Conservation (phyloP, 495 filamentous ascomycete species). For the Penicillium samsonianum region DNA sequence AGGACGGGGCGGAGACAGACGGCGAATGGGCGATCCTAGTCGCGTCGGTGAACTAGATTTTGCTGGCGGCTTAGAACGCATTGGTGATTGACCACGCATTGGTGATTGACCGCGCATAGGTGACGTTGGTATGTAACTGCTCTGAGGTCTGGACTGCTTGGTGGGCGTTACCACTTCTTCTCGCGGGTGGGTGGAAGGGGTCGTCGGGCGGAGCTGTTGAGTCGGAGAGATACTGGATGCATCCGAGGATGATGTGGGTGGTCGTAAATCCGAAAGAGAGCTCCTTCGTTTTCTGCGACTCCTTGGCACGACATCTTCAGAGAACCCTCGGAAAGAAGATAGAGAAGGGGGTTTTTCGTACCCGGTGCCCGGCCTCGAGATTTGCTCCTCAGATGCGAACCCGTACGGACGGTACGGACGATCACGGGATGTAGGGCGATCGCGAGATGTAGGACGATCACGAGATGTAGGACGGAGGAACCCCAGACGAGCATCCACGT, state of each 20-base stretch:
- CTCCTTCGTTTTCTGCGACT: slow-evolving; percentile 79
- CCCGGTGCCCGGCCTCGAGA: slow-evolving; percentile 50
- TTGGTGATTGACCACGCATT: slow-evolving; percentile 22
- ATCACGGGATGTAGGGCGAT: slow-evolving; percentile 45
- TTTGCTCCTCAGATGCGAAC: slow-evolving; percentile 43
- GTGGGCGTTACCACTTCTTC: slow-evolving; percentile 37
- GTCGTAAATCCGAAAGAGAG: slow-evolving; percentile 85
- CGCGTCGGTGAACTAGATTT: slow-evolving; percentile 37
- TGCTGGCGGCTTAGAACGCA: slow-evolving; percentile 33
- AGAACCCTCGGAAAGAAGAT: slow-evolving; percentile 39
- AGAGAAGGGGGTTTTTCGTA: slow-evolving; percentile 42
- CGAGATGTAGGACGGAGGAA: slow-evolving; percentile 65
- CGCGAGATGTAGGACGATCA: slow-evolving; percentile 49
- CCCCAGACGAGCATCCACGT: slow-evolving; percentile 58
- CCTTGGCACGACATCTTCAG: slow-evolving; percentile 42
- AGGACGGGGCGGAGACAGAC: slow-evolving; percentile 41
- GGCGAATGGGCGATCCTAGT: slow-evolving; percentile 38
- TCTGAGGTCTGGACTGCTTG: slow-evolving; percentile 36
- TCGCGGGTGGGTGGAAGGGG: slow-evolving; percentile 36
- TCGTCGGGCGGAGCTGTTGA: slow-evolving; percentile 37
- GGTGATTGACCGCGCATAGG: slow-evolving; percentile 25
- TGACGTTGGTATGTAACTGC: slow-evolving; percentile 37
- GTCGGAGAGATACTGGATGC: slow-evolving; percentile 38
- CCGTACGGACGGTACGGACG: slow-evolving; percentile 62
- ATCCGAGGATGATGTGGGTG: slow-evolving; percentile 50